Conservation (phyloP, 495 filamentous ascomycete genomes). For the Penicillium turbatum region DNA sequence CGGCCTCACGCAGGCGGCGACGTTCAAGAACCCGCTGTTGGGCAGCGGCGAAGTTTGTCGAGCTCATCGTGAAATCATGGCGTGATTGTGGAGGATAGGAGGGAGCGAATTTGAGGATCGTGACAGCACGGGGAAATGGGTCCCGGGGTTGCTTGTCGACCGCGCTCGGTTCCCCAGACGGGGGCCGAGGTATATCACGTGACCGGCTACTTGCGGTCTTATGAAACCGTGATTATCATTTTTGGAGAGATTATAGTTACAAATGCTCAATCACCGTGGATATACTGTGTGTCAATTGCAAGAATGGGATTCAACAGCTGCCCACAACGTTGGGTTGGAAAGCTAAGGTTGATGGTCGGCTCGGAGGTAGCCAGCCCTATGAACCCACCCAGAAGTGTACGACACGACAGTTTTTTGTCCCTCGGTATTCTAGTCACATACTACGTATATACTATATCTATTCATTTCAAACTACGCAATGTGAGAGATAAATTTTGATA, state of each 20-base stretch:
- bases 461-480: neutral
- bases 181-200: conserved; percentile 30
- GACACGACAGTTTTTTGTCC: too few relatives aligned
- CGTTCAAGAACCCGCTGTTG: conserved; percentile 79
- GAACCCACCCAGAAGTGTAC: too few relatives aligned
- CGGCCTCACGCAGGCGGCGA: conserved; percentile 64
- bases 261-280: too few relatives aligned
- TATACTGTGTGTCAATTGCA: too few relatives aligned
- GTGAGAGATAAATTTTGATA: neutral
- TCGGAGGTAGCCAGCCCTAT: neutral
- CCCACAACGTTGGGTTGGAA: neutral
- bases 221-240: neutral
- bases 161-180: conserved; percentile 34
- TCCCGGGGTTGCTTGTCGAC: conserved; percentile 9
- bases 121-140: conserved; percentile 11
- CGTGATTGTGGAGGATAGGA: conserved; percentile 11
- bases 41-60: conserved; percentile 76
- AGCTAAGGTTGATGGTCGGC: neutral
- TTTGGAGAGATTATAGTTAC: neutral
- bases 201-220: neutral
- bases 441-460: neutral
- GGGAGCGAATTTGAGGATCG: neutral
- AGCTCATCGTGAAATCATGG: conserved; percentile 58
- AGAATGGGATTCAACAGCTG: neutral
- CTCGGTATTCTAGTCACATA: too few relatives aligned